Conservation (phyloP, 768 basidiomycete genomes). For the Hemileccinum impolitum region DNA sequence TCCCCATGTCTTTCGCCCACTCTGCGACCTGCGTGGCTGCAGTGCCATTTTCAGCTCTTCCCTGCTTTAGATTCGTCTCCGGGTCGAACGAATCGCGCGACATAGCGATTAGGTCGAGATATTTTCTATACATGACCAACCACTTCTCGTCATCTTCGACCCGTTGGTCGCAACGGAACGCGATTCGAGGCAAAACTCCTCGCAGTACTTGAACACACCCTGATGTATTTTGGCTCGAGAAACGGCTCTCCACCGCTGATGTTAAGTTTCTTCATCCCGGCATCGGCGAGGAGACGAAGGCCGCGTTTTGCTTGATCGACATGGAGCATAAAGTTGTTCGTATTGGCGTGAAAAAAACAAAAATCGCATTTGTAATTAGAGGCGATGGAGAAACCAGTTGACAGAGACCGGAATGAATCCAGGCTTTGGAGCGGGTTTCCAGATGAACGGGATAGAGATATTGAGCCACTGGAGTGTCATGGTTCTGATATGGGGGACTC, state of each 20-base stretch:
- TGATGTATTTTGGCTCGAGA: constrained; percentile 29
- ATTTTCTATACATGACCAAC: constrained; percentile 34
- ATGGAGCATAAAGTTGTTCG: constrained; percentile 25
- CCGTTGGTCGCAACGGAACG: constrained; percentile 30
- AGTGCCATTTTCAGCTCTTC: constrained; percentile 28
- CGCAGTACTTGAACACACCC: constrained; percentile 31
- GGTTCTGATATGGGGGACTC: neutral
- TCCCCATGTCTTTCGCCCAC: constrained; percentile 28
- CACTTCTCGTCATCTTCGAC: constrained; percentile 36
- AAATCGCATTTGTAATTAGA: constrained; percentile 34
- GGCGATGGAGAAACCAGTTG: constrained; percentile 14
- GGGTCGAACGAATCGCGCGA: constrained; percentile 35
- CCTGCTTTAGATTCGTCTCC: constrained; percentile 30
- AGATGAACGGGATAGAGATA: neutral
- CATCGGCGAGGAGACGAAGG: constrained; percentile 25
- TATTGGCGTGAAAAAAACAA: constrained; percentile 36
- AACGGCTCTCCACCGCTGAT: constrained; percentile 35
- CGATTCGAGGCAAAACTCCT: constrained; percentile 31
- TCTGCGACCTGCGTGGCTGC: constrained; percentile 27
- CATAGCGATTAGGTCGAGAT: constrained; percentile 36
- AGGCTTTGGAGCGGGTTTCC: constrained; percentile 1
- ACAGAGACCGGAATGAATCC: constrained; percentile 12
- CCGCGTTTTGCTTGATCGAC: constrained; percentile 31
- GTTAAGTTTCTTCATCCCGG: constrained; percentile 35
- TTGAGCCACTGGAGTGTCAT: constrained; percentile 7